phyloP scores from a whole-genome alignment of 176 grass and related monocot genomes.

The bread wheat (Triticum aestivum) region DNA sequence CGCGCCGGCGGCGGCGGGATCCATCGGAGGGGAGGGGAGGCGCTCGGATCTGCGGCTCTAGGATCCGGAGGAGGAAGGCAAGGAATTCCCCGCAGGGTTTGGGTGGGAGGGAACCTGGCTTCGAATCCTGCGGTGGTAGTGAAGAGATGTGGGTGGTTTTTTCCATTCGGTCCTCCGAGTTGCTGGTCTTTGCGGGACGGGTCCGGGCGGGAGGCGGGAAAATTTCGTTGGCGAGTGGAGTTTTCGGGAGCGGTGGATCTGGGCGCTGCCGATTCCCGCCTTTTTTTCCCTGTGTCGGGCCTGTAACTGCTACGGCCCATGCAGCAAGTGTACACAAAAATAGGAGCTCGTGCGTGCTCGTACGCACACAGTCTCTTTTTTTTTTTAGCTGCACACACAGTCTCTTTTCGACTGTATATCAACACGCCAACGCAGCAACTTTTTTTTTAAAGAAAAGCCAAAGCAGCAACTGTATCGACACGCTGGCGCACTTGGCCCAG shows the following conservation, averaged over 20 bases:
- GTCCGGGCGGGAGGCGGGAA: conserved; percentile 51
- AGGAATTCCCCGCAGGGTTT: conserved; percentile 16
- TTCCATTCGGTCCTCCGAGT: conserved; percentile 18
- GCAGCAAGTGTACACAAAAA: conserved; percentile 8
- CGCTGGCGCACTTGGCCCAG: not conserved
- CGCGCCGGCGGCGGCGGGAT: not conserved
- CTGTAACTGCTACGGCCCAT: conserved; percentile 14
- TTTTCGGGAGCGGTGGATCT: conserved; percentile 15
- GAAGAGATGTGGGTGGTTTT: not conserved
- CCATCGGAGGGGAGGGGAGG: conserved; percentile 26
- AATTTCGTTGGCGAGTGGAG: not conserved
- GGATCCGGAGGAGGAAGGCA: not conserved
- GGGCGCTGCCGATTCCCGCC: conserved; percentile 48
- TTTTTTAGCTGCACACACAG: too few relatives aligned
- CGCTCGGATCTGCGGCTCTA: conserved; percentile 26
- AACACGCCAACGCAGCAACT: not conserved
- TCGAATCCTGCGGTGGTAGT: not conserved
- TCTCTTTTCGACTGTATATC: too few relatives aligned
- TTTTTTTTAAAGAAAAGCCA: too few relatives aligned
- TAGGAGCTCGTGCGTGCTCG: not conserved
- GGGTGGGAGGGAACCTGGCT: not conserved
- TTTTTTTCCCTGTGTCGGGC: not conserved
- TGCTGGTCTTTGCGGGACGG: not conserved
- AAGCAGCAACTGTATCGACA: not conserved
- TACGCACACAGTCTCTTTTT: too few relatives aligned